Evolutionary conservation across 1,284 basidiomycete genomes (phyloP), one percentile per base, ranked within the genome.

Genomic region (Athelia sp.): DNA sequence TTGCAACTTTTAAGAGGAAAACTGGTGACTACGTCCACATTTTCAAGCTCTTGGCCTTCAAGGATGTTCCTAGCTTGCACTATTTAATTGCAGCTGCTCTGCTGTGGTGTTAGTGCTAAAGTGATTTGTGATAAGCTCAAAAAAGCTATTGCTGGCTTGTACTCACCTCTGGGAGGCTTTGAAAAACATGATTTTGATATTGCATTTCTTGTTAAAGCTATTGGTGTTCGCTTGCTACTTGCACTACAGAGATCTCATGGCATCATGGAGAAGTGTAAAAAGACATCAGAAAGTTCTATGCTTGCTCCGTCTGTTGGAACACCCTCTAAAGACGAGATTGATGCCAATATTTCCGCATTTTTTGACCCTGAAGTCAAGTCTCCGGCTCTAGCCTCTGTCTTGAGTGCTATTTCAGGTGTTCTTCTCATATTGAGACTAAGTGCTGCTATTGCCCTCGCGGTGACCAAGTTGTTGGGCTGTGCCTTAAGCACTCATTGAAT

Each of bases 351-450:
- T 18, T 9, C 15, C 1, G 23, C 42, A 21, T 56, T 62, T 26
- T 51, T 62, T 23, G 53, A 54, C 18, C 50, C 53, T 31, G 50
- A 47, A 18, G 43, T 53, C 15, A 46, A 50, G 14, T 52, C 54
- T 14, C 22, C 56, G 15, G 46, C 50, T 4, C 13, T 49, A 38
- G 43, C 17, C 14, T 23, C 46, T 31, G n/a, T n/a, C 6, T 8
- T 8, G 6, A n/a, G 36, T 40, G 4, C n/a, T 6, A 43, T 51
- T 13, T 46, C 50, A 22, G 57, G 58, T 4, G 50, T 50, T 36
- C 50, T 52, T 38, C 4, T 63, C 2, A 60, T 62, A 57, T 51
- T 1, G 62, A 66, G 40, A 52, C 54, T 29, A 45, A 38, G 8
- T 49, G 43, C 24, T 50, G 57, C 3, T 63, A 52, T 48, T 53